Base-by-base conservation (phyloP, 176 grass and related monocot genomes). In the Carex pumila region DNA sequence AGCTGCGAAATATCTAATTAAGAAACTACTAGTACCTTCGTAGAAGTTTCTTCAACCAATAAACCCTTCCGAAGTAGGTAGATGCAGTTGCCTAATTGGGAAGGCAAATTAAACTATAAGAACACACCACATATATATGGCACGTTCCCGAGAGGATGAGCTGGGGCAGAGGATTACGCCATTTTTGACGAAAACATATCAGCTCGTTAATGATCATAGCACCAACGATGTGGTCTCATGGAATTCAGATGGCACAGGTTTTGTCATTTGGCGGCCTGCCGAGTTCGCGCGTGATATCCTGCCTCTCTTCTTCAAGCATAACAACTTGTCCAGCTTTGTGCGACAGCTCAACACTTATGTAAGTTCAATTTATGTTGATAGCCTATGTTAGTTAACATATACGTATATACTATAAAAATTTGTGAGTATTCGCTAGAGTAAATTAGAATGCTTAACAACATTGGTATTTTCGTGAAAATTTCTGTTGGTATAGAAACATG, bases 261-360 rank as follows among this genome's bases (percentile, higher is more conserved):
- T 94, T 82, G 87, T 94, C 15, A 87, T 94, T 60, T 90, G 85
- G 92, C 87, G 83, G 25, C 89, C 89, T 18, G 73, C 92, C 30
- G 92, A 94, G 77, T 94, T 94, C 53, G 92, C 89, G 30, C 81
- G 89, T 30, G 89, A 91, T 79, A 81, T 94, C 50, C 89, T 94
- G 13, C 92, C 92, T 21, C 89, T 72, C 56, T 90, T 91, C 79
- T 97, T 97, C 90, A 97, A 97, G 85, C 94, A 97, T 83, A 91
- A 90, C 89, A 97, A 97, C 85, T 94, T 97, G 88, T 92, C 92
- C 3, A 92, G 90, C 85, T 97, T 97, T 84, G 87, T 97, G 17
- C 85, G 94, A 29, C 93, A 95, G 88, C 93, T 95, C 83, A 94
- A 94, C 83, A 94, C 92, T 81, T 94, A 94, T 74, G 94, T 97